Base-by-base conservation (phyloP, 345 rosid species). In the Erodium maritimum region DNA sequence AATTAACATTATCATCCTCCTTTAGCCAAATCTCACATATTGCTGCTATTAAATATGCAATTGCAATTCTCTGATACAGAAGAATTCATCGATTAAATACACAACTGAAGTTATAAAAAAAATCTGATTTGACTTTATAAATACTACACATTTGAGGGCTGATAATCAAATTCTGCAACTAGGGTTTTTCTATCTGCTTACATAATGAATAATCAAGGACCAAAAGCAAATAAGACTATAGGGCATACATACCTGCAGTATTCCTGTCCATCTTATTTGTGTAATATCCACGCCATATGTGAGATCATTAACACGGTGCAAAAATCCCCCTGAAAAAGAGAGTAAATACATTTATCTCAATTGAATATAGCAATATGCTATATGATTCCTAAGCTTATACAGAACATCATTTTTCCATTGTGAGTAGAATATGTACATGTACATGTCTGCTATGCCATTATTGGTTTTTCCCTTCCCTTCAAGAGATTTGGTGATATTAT, bases 11-110 rank as follows among this genome's bases (percentile, higher is more conserved):
- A 61, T 71, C 77, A 60, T 64, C 64, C 18, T 70, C 77, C 68
- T 81, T 90, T 5, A 87, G 77, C 95, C 97, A 90, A 74, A 87
- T 90, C 80, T 90, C 94, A 63, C 94, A 85, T 22, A 80, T 5
- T 50, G 94, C 95, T 5, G 79, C 82, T 21, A 83, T 78, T 50
- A 87, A 60, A 69, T 85, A 90, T 22, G 82, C 86, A 48, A 82
- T 59, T 13, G 95, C 90, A 70, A 90, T 87, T 74, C 97, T 87
- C 97, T 90, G 79, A 46, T 25, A 55, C 21, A 4, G 12, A 22
- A 62, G 55, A 21, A 21, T 45, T 6, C 8, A 17, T 5, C 5
- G 21, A 21, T 5, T 58, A 59, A 53, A 18, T 52, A 52, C 21
- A 24, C 29, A 19, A 58, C 5, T 25, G 25, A 10, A 10, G 21